Evolutionary conservation across 176 grass and related monocot genomes (phyloP).

Genomic region (Chrysopogon serrulatus): DNA sequence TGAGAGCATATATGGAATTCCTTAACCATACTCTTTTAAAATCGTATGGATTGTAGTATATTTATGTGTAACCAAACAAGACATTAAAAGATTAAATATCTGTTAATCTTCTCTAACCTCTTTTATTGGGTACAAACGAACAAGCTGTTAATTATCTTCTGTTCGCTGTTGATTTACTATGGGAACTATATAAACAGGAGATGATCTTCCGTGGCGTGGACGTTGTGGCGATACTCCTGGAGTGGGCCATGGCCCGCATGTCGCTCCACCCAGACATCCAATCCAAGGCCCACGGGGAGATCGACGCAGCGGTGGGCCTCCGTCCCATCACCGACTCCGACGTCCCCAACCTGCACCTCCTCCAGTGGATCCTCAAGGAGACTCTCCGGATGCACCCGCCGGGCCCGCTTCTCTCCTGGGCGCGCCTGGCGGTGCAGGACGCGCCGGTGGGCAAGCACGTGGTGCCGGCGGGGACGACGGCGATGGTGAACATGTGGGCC

Average conservation of each 20-base stretch:
- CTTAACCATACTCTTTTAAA: too few species aligned
- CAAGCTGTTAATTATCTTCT: too few species aligned
- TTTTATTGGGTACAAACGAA: too few species aligned
- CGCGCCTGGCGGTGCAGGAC: neutral
- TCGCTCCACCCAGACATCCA: constrained; percentile 33
- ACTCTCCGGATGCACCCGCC: too few species aligned
- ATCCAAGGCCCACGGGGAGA: constrained; percentile 16
- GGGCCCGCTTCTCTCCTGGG: too few species aligned
- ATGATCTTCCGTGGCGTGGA: constrained; percentile 45
- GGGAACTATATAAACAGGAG: too few species aligned
- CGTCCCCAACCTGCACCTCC: neutral
- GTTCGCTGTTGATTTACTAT: too few species aligned
- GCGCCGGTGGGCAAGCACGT: constrained; percentile 11
- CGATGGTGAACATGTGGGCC: constrained; percentile 60
- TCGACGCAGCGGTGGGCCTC: neutral
- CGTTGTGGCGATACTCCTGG: constrained; percentile 33
- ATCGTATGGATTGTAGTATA: too few species aligned
- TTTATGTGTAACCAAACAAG: too few species aligned
- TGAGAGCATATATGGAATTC: too few species aligned
- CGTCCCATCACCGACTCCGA: neutral
- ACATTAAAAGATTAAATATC: too few species aligned
- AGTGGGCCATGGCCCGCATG: constrained; percentile 44
- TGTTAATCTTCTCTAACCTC: too few species aligned
- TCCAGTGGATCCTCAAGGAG: constrained; percentile 25
- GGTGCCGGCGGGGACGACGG: constrained; percentile 21